A percentile compares a stretch with the other conserved stretches of the same genome.
Conservation (phyloP, 495 filamentous ascomycete genomes). For the Hypoxylon trugodes region DNA sequence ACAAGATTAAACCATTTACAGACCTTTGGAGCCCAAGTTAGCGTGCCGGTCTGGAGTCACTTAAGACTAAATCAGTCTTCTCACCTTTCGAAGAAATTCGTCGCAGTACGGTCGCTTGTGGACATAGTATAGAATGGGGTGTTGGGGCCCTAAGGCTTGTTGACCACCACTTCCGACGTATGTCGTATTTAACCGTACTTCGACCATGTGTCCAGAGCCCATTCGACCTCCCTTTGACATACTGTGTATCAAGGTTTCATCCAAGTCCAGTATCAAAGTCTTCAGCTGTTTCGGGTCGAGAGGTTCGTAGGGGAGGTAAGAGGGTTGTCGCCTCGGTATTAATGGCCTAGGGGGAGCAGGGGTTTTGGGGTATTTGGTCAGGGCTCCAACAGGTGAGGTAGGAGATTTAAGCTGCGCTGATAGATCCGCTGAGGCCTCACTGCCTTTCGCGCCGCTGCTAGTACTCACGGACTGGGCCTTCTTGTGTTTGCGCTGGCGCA, state of each 20-base stretch:
- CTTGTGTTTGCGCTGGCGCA: constrained; percentile 67
- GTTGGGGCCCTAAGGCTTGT: constrained; percentile 78
- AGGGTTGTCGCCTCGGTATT: constrained; percentile 84
- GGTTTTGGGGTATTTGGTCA: constrained; percentile 89
- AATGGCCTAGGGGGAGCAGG: constrained; percentile 89
- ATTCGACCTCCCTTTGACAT: constrained; percentile 95
- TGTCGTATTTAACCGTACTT: constrained; percentile 84
- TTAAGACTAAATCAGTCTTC: constrained; percentile 6
- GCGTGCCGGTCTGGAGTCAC: constrained; percentile 4
- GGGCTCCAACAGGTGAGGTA: constrained; percentile 78
- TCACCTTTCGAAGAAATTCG: constrained; percentile 89
- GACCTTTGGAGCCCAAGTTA: constrained; percentile 56
- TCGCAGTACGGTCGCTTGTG: constrained; percentile 97
- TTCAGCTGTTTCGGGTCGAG: constrained; percentile 70
- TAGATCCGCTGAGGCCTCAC: constrained; percentile 47
- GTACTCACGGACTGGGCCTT: constrained; percentile 56
- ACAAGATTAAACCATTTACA: constrained; percentile 99
- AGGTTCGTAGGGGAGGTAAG: constrained; percentile 68
- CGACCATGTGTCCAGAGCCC: constrained; percentile 98
- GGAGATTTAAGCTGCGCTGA: constrained; percentile 82
- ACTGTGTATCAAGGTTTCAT: constrained; percentile 97
- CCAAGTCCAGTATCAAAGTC: constrained; percentile 92
- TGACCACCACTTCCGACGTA: constrained; percentile 69
- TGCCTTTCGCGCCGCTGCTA: constrained; percentile 38
- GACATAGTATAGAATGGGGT: constrained; percentile 98